These are phyloP conservation scores for Cryphonectria carpinicola DNA, from an alignment of 2,329 filamentous ascomycete genomes.

Conservation along the genomic window DNA sequence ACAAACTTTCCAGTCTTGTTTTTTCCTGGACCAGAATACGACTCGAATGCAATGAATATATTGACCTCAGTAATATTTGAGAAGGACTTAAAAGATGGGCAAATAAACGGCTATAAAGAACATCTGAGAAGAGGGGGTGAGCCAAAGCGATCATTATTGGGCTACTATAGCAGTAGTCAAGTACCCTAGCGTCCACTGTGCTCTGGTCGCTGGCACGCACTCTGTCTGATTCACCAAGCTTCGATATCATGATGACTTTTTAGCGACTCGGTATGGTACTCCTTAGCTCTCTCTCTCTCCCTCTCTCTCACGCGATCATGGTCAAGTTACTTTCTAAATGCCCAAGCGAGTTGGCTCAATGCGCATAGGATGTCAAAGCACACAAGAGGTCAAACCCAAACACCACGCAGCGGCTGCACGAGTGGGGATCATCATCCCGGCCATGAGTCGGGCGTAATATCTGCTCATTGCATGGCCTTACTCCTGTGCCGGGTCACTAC, in stretches of 20 bases:
- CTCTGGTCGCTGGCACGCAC: neutral
- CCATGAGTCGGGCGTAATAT: neutral
- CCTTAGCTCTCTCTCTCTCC: neutral
- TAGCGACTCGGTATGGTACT: neutral
- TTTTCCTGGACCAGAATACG: neutral
- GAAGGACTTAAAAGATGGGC: too few species aligned
- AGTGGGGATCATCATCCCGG: neutral
- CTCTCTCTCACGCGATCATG: neutral
- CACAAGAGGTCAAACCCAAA: neutral
- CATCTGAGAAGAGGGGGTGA: neutral
- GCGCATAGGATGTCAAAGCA: neutral
- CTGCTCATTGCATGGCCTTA: neutral
- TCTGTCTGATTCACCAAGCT: too few species aligned
- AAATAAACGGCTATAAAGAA: neutral
- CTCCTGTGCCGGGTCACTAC: conserved; percentile 23
- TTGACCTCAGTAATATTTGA: neutral
- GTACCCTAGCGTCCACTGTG: neutral
- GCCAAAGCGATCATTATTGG: neutral
- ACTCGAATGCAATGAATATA: neutral
- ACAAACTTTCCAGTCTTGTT: neutral
- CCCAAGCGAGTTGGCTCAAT: neutral
- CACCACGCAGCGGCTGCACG: neutral
- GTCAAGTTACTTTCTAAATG: neutral
- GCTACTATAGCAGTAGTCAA: neutral
- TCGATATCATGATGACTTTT: neutral